Evolutionary conservation across 1,139 yeast genomes (phyloP), one percentile per base, ranked within the genome.

Genomic region (Citeromyces hawaiiensis): DNA sequence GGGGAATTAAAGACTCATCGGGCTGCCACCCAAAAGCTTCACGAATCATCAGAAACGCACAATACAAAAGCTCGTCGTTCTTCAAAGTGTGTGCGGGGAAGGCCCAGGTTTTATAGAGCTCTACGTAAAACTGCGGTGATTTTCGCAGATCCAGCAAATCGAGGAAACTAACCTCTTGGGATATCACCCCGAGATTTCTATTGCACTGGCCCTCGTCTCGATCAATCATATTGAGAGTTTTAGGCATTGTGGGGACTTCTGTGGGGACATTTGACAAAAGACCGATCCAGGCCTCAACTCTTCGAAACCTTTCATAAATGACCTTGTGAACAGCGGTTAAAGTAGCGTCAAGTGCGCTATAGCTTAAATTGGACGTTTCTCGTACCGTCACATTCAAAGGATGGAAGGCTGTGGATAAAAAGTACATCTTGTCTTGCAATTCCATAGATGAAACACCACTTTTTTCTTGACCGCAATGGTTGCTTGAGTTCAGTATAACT

Each of bases 71-170:
- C 53, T 83, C 93, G 54, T 80, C 85, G 51, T 70, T 69, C n/a
- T 70, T 53, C 38, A 80, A 60, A 49, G 73, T 74, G 54, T 79
- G 87, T 1, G 88, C 85, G 15, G 79, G 78, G 53, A 81, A 81
- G 41, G 73, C 71, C 76, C 70, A 64, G 35, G 52, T 47, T 21
- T 58, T 55, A 4, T 62, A 44, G 37, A 55, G 47, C 18, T 52
- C 43, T n/a, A 39, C 36, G 45, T 59, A 61, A 43, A 46, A 53
- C 4, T 42, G 42, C 6, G 40, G 40, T 27, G 49, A 47, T 23
- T 44, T 41, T 4, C 50, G 49, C 8, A 56, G 40, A 2, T 33
- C 43, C 31, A 60, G 48, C 27, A 68, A 46, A 25, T 50, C 43
- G 11, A 50, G 42, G 50, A 70, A 72, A 45, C 67, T 65, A 36